Base-by-base conservation (phyloP, 169 alveolate species). In the Plasmodium vinckei region DNA sequence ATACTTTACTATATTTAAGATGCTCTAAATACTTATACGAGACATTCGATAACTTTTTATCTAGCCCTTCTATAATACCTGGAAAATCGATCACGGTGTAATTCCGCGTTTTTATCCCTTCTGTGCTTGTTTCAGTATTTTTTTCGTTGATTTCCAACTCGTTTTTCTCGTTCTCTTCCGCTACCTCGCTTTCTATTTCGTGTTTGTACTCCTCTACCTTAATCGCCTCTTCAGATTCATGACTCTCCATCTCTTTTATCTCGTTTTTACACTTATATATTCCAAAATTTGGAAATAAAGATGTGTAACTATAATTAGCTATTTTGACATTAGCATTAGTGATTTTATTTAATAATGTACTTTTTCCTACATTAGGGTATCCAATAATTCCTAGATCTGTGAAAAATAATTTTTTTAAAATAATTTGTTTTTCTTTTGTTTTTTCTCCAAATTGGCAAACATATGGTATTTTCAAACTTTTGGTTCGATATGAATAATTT, bases 401-500 rank as follows among this genome's bases (percentile, higher is more conserved):
- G 68, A 82, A 82, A 39, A 67, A 67, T 21, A 82, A 53, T 82
- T 82, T 82, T 82, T 82, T 82, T 42, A 82, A 33, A 33, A 53
- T 67, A 53, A 82, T 67, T 53, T 82, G 67, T 82, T 82, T 82
- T 56, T 82, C 90, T 70, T 82, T 67, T 53, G 84, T 82, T 82
- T 82, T 82, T 67, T 82, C 90, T 47, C 90, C 92, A 87, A 44
- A 87, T 87, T 87, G 87, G 53, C 92, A 87, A 15, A 87, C 87
- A 64, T 63, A 72, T 39, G 87, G 87, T 42, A 72, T 56, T 61
- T 73, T 89, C 72, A 93, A 91, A 77, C 86, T 87, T 51, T 94
- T 77, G 2, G 96, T 79, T 49, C 93, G 91, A 79, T 91, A 92
- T 51, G 95, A 94, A 56, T 87, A 86, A 88, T 97, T 97, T 15